Conservation (phyloP, 2,329 filamentous ascomycete species). For the Penicillium digitatum region DNA sequence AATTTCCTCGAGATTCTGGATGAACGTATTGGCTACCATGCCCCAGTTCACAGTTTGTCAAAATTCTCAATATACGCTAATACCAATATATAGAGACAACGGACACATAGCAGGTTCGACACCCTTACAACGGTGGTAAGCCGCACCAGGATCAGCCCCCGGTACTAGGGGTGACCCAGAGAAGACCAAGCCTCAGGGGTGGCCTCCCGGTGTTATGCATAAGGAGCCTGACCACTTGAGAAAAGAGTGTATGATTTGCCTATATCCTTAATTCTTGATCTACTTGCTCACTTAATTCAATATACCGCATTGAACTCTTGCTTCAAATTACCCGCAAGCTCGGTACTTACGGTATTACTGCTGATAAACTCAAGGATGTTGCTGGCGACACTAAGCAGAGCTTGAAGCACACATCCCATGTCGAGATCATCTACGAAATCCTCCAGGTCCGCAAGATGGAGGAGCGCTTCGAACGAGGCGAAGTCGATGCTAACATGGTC, state of each 20-base stretch:
- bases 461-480: slow-evolving; percentile 40
- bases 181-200: slow-evolving; percentile 46
- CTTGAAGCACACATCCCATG: slow-evolving; percentile 34
- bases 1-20: slow-evolving; percentile 35
- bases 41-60: slow-evolving; percentile 28
- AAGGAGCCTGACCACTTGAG: slow-evolving; percentile 49
- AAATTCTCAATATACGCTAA: background rate
- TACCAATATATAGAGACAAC: slow-evolving; percentile 11
- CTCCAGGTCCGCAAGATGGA: slow-evolving; percentile 40
- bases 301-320: slow-evolving; percentile 38
- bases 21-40: slow-evolving; percentile 29
- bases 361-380: slow-evolving; percentile 40
- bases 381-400: slow-evolving; percentile 40
- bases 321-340: slow-evolving; percentile 42
- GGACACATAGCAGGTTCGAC: slow-evolving; percentile 41
- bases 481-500: slow-evolving; percentile 37
- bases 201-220: slow-evolving; percentile 45
- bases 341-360: slow-evolving; percentile 32
- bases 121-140: slow-evolving; percentile 49
- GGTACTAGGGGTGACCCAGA: slow-evolving; percentile 42
- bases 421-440: slow-evolving; percentile 41
- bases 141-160: slow-evolving; percentile 32
- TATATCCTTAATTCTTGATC: background rate
- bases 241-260: slow-evolving; percentile 41
- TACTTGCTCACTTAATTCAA: slow-evolving; percentile 1